Evolutionary conservation across 83 land plant genomes (phyloP).

Genomic region (Thuja plicata): DNA sequence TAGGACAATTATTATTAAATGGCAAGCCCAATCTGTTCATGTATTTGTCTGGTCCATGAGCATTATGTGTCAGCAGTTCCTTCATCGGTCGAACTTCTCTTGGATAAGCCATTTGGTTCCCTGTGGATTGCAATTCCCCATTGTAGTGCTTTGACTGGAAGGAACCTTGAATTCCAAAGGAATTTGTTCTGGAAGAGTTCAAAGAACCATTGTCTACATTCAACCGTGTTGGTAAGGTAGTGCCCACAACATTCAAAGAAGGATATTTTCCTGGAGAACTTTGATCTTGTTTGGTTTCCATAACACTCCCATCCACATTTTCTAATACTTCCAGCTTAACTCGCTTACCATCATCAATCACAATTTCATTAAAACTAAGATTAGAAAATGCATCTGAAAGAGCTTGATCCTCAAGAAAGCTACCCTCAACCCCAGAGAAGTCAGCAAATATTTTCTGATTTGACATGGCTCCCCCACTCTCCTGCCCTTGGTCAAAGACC

Average conservation of each 20-base stretch:
- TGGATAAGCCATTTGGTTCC: neutral
- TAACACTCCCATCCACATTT: neutral
- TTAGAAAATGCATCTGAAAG: constrained; percentile 35
- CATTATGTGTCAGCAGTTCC: constrained; percentile 3
- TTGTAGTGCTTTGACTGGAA: neutral
- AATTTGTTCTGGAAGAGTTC: neutral
- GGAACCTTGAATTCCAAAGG: neutral
- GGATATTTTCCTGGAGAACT: neutral
- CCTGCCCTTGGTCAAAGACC: constrained; percentile 1
- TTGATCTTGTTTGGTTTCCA: constrained; percentile 1
- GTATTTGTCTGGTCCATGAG: constrained; percentile 7
- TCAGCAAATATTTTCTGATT: neutral
- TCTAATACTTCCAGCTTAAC: neutral
- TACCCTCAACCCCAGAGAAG: neutral
- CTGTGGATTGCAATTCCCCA: neutral
- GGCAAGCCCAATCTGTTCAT: constrained; percentile 10
- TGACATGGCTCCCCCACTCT: neutral
- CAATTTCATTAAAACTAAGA: constrained; percentile 19
- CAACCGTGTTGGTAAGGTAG: neutral
- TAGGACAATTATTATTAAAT: constrained; percentile 4
- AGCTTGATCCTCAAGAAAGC: constrained; percentile 16
- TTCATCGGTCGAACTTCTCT: constrained; percentile 2
- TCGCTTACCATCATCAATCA: neutral
- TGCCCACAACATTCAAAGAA: neutral
- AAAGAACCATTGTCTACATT: neutral